A percentile compares a stretch with the other conserved stretches of the same genome.
Evolutionary conservation across 805 yeast species (phyloP).

Genomic region (Yamadazyma akitaensis): DNA sequence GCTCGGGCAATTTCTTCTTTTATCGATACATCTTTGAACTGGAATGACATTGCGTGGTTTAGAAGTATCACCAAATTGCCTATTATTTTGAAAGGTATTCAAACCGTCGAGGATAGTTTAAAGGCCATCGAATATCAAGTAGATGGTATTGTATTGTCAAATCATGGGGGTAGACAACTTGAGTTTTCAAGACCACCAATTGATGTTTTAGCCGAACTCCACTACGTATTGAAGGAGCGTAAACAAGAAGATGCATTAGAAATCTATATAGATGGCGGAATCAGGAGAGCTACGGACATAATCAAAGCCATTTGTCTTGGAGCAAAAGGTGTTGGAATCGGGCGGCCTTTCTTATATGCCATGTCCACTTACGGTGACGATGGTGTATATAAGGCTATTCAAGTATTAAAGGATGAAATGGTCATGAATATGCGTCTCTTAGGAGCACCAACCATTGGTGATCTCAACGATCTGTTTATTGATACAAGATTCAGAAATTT

Average conservation of each 20-base stretch:
- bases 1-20: conserved; percentile 84
- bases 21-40: conserved; percentile 46
- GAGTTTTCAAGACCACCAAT: conserved; percentile 62
- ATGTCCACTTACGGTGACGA: conserved; percentile 77
- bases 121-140: conserved; percentile 56
- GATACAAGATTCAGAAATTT: conserved; percentile 49
- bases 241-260: conserved; percentile 51
- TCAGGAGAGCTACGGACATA: conserved; percentile 74
- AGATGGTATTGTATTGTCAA: conserved; percentile 63
- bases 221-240: conserved; percentile 38
- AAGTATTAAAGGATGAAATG: conserved; percentile 58
- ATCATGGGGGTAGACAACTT: conserved; percentile 74
- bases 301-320: conserved; percentile 74
- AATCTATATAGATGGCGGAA: conserved; percentile 73
- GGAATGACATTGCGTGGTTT: conserved; percentile 42
- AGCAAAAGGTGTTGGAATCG: conserved; percentile 72
- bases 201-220: conserved; percentile 57
- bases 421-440: conserved; percentile 62
- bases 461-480: conserved; percentile 58
- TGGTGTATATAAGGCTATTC: conserved; percentile 66
- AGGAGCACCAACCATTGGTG: conserved; percentile 50
- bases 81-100: conserved; percentile 58
- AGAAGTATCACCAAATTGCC: conserved; percentile 37
- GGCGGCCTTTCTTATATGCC: conserved; percentile 74
- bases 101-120: conserved; percentile 62